These are phyloP conservation scores for Sordariomycetes sp. DNA, from an alignment of 2,329 filamentous ascomycete genomes.

Conservation along the genomic window DNA sequence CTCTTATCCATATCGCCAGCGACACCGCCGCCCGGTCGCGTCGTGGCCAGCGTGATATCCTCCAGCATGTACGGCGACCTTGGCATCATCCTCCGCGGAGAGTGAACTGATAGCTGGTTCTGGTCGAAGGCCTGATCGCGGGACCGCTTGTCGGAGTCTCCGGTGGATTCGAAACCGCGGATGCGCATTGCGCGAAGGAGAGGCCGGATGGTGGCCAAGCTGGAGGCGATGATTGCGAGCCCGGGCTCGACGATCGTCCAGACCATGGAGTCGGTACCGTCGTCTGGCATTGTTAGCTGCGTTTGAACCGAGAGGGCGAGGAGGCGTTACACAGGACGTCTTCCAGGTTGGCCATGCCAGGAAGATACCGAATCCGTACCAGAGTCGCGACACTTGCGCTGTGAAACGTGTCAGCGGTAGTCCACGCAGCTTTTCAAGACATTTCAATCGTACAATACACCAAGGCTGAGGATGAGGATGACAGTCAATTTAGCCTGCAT, in stretches of 20 bases:
- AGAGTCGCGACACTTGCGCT: constrained; percentile 46
- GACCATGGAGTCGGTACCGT: constrained; percentile 41
- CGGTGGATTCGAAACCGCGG: constrained; percentile 34
- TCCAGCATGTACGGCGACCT: no score
- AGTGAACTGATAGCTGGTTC: no score
- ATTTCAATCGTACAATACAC: constrained; percentile 30
- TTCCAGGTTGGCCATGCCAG: constrained; percentile 30
- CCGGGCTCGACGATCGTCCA: constrained; percentile 50
- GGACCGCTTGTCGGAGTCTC: no score
- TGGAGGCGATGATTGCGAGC: constrained; percentile 44
- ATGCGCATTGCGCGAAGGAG: constrained; percentile 39
- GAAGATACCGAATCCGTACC: constrained; percentile 38
- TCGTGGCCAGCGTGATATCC: no score
- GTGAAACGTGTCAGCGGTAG: no score
- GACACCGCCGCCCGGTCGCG: no score
- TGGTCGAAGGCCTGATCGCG: no score
- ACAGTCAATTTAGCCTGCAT: constrained; percentile 42
- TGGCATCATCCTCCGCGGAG: no score
- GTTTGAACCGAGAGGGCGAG: neutral
- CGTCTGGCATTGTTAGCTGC: constrained; percentile 19
- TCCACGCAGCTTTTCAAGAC: neutral
- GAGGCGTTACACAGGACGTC: constrained; percentile 36
- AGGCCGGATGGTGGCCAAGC: constrained; percentile 44
- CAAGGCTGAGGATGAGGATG: constrained; percentile 36
- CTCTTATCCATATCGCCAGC: no score